A percentile compares a stretch with the other conserved stretches of the same genome.
Evolutionary conservation across 2,329 filamentous ascomycete species (phyloP).

Genomic region (Colletotrichum orbiculare): DNA sequence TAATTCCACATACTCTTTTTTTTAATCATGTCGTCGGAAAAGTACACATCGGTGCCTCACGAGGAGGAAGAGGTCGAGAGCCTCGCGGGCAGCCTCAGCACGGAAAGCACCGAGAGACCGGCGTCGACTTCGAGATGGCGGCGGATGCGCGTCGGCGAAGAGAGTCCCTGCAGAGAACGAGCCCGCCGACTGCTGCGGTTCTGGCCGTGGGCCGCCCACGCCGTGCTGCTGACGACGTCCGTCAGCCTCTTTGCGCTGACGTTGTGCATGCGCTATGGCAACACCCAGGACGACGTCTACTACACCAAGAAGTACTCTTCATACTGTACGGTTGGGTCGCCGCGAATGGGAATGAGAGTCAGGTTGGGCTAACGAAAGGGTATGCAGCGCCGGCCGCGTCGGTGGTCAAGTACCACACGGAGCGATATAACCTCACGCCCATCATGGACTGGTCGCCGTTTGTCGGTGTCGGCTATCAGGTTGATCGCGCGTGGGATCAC

Average conservation of each 20-base stretch:
- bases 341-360: not conserved
- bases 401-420: constrained; percentile 60
- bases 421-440: constrained; percentile 60
- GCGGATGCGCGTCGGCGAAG: constrained; percentile 39
- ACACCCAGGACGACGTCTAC: constrained; percentile 44
- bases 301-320: constrained; percentile 56
- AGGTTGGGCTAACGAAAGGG: not conserved
- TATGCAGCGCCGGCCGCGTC: constrained; percentile 57
- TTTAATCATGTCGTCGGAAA: constrained; percentile 35
- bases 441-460: constrained; percentile 59
- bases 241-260: constrained; percentile 53
- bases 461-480: constrained; percentile 65
- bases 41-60: constrained; percentile 35
- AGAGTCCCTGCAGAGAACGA: constrained; percentile 39
- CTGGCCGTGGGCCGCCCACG: constrained; percentile 55
- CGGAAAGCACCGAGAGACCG: constrained; percentile 22
- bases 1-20: not conserved
- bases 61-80: constrained; percentile 39
- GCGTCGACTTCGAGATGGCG: constrained; percentile 26
- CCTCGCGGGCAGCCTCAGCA: constrained; percentile 34
- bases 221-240: constrained; percentile 52
- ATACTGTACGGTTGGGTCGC: constrained; percentile 49
- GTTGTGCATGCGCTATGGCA: constrained; percentile 50
- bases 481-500: constrained; percentile 68
- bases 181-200: constrained; percentile 41